Evolutionary conservation across 2,329 filamentous ascomycete genomes (phyloP).

Genomic region (Ophiostoma perfectum): DNA sequence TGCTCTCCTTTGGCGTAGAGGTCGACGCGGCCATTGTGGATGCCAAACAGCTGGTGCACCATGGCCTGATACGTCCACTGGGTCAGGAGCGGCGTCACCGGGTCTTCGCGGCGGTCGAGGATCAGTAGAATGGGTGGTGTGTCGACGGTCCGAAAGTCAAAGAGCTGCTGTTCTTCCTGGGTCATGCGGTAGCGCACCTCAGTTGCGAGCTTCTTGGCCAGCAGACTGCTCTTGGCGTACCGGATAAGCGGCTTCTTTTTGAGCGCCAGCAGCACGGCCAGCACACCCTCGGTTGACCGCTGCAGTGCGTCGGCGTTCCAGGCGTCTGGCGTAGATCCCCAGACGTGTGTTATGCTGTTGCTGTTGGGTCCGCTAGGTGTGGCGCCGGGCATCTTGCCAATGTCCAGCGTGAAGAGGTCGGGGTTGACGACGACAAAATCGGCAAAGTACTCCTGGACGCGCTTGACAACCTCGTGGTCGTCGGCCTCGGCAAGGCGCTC

Average conservation of each 20-base stretch:
- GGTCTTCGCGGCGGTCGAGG: slow-evolving; percentile 86
- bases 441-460: slow-evolving; percentile 92
- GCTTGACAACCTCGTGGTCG: slow-evolving; percentile 92
- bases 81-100: slow-evolving; percentile 85
- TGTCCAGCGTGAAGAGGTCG: slow-evolving; percentile 77
- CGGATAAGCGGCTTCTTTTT: slow-evolving; percentile 97
- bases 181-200: slow-evolving; percentile 90
- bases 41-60: slow-evolving; percentile 93
- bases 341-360: slow-evolving; percentile 56
- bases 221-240: slow-evolving; percentile 82
- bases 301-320: slow-evolving; percentile 91
- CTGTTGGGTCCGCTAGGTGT: not conserved
- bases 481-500: slow-evolving; percentile 94
- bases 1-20: slow-evolving; percentile 66
- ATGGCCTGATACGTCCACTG: slow-evolving; percentile 99
- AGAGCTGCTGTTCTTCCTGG: slow-evolving; percentile 92
- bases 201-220: slow-evolving; percentile 88
- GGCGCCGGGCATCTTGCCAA: slow-evolving; percentile 35
- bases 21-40: slow-evolving; percentile 90
- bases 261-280: slow-evolving; percentile 76
- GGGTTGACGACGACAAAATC: slow-evolving; percentile 95
- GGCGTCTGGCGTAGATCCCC: slow-evolving; percentile 72
- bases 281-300: slow-evolving; percentile 76
- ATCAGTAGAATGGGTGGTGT: slow-evolving; percentile 89
- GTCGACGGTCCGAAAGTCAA: slow-evolving; percentile 92